Percentiles rank a stretch among this genome's conserved stretches.
phyloP scores from a whole-genome alignment of 2,329 filamentous ascomycete genomes.

The Juglanconis oblonga region DNA sequence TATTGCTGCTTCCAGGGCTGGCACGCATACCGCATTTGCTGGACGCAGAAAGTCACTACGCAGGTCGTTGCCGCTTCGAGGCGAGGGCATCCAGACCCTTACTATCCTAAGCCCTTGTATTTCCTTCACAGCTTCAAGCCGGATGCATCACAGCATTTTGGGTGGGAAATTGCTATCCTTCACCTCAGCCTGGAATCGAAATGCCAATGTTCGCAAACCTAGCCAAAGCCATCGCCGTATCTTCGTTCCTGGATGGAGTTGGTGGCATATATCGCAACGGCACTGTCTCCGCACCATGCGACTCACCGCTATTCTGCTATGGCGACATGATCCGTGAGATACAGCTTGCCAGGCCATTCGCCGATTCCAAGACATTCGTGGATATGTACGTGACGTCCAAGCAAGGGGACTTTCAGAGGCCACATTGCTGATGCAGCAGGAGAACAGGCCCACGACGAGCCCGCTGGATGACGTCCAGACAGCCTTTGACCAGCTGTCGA shows the following conservation, averaged over 20 bases:
- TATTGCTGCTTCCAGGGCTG: no score
- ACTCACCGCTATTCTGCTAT: slow-evolving; percentile 66
- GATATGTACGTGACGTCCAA: slow-evolving; percentile 52
- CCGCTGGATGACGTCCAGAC: slow-evolving; percentile 58
- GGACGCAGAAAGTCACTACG: no score
- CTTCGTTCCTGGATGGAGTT: slow-evolving; percentile 23
- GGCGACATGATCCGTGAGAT: slow-evolving; percentile 62
- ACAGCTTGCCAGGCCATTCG: slow-evolving; percentile 61
- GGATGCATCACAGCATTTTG: background rate
- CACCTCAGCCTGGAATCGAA: background rate
- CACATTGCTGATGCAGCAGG: background rate
- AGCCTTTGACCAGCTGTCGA: slow-evolving; percentile 57
- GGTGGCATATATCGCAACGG: slow-evolving; percentile 57
- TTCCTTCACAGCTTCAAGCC: background rate
- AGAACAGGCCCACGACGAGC: slow-evolving; percentile 53
- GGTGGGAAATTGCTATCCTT: no score
- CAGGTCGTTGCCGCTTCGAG: no score
- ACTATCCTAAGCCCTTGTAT: no score
- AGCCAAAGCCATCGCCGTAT: background rate
- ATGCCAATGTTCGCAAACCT: background rate
- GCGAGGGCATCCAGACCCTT: no score
- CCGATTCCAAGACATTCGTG: slow-evolving; percentile 69
- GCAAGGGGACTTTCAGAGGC: no score
- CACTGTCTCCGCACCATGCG: slow-evolving; percentile 60
- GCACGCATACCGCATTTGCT: no score